Conservation (phyloP, 805 yeast species). For the Debaryomyces tyrocola region DNA sequence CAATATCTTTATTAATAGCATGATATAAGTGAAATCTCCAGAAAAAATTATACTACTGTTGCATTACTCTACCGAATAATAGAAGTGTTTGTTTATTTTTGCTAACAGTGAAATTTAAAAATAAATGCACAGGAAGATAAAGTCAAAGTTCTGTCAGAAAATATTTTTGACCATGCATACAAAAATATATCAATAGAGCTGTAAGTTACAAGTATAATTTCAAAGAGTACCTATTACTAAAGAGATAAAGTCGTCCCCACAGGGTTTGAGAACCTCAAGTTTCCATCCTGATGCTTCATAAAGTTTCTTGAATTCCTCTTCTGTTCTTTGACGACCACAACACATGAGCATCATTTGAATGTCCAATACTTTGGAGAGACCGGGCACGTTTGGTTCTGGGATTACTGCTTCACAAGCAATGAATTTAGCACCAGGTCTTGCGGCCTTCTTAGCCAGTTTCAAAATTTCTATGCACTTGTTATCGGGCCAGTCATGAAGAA, state of each 20-base stretch:
- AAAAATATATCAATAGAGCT: no score
- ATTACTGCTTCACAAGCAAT: neutral
- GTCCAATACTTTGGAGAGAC: neutral
- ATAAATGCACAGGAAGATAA: no score
- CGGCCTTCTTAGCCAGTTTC: neutral
- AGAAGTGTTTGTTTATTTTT: no score
- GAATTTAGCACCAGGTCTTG: neutral
- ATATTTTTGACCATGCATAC: no score
- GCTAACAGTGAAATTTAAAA: no score
- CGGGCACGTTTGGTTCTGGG: neutral
- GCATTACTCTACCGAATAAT: no score
- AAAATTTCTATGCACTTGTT: neutral
- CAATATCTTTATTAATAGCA: no score
- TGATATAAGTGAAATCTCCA: no score
- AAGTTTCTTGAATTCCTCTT: neutral
- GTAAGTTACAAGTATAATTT: neutral
- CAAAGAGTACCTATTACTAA: neutral
- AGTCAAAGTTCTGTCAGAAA: no score
- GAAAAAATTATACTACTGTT: no score
- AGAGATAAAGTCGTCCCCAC: neutral
- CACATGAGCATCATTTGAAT: neutral
- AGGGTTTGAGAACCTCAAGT: neutral
- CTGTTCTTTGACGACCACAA: constrained; percentile 1
- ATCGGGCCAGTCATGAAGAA: constrained; percentile 2
- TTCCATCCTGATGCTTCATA: neutral